A percentile compares a stretch with the other conserved stretches of the same genome.
Evolutionary conservation across 2,329 filamentous ascomycete species (phyloP).

Genomic region (Pseudogymnoascus sp.): DNA sequence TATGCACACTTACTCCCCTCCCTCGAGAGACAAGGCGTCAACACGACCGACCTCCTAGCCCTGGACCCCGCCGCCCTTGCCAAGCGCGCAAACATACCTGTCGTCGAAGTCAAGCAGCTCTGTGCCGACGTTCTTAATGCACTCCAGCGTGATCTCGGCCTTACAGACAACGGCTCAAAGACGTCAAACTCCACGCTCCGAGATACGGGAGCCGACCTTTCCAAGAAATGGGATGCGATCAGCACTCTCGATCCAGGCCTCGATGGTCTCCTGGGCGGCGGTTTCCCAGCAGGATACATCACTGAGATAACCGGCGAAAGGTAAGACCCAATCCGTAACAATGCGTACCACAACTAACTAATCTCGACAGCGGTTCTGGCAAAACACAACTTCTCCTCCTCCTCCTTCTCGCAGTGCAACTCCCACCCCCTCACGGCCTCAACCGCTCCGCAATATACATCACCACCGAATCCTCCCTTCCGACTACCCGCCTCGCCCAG

Average conservation of each 20-base stretch:
- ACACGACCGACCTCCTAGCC: slow-evolving; percentile 75
- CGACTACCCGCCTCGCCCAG: slow-evolving; percentile 73
- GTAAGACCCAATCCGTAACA: slow-evolving; percentile 29
- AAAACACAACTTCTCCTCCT: slow-evolving; percentile 92
- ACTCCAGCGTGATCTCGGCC: slow-evolving; percentile 49
- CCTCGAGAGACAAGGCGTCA: slow-evolving; percentile 69
- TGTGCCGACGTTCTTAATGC: slow-evolving; percentile 57
- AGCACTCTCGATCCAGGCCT: slow-evolving; percentile 71
- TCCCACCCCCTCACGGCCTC: slow-evolving; percentile 64
- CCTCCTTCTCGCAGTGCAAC: slow-evolving; percentile 75
- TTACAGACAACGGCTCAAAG: slow-evolving; percentile 1
- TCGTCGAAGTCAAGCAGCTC: slow-evolving; percentile 70
- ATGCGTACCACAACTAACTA: slow-evolving; percentile 15
- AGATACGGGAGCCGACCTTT: slow-evolving; percentile 30
- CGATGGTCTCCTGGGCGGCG: slow-evolving; percentile 65
- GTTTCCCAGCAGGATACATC: slow-evolving; percentile 71
- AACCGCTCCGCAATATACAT: slow-evolving; percentile 78
- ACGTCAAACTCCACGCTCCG: slow-evolving; percentile 17
- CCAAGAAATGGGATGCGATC: slow-evolving; percentile 48
- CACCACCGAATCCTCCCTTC: slow-evolving; percentile 79
- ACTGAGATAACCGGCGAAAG: slow-evolving; percentile 91
- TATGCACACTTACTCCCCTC: slow-evolving; percentile 69
- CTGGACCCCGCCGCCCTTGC: slow-evolving; percentile 76
- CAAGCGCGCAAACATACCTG: slow-evolving; percentile 73
- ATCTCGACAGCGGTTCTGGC: slow-evolving; percentile 58